These are phyloP conservation scores for Diaporthe helianthi DNA, from an alignment of 2,329 filamentous ascomycete genomes.

Conservation along the genomic window DNA sequence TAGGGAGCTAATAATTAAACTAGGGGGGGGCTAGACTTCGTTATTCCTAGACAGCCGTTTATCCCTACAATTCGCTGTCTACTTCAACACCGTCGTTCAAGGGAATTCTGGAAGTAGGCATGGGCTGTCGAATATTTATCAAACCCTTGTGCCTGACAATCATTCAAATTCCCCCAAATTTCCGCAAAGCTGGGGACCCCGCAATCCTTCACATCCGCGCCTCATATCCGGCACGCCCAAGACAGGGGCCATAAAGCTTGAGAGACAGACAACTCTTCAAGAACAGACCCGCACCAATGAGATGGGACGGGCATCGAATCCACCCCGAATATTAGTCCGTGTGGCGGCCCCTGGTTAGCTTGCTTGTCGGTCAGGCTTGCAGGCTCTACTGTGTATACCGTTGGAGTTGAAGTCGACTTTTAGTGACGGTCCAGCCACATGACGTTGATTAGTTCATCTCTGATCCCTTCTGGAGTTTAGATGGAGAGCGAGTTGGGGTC, in stretches of 20 bases:
- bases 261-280: constrained; percentile 10
- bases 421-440: constrained; percentile 13
- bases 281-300: constrained; percentile 14
- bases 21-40: no score
- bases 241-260: constrained; percentile 25
- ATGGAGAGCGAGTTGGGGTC: constrained; percentile 3
- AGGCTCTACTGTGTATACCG: constrained; percentile 1
- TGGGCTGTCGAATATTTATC: background rate
- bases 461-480: background rate
- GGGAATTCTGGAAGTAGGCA: background rate
- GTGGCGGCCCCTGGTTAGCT: constrained; percentile 12
- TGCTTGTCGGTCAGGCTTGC: constrained; percentile 3
- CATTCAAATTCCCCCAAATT: constrained; percentile 3
- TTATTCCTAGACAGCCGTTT: background rate
- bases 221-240: constrained; percentile 14
- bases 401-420: background rate
- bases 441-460: constrained; percentile 10
- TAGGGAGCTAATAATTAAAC: no score
- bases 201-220: constrained; percentile 8
- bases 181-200: constrained; percentile 23
- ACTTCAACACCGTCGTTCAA: no score
- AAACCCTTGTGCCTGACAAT: background rate
- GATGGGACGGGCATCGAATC: constrained; percentile 5
- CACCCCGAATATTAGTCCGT: constrained; percentile 7
- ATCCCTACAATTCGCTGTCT: background rate